These are phyloP conservation scores for Blastocystis sp. DNA, from an alignment of 352 stramenopile genomes.

Conservation along the genomic window DNA sequence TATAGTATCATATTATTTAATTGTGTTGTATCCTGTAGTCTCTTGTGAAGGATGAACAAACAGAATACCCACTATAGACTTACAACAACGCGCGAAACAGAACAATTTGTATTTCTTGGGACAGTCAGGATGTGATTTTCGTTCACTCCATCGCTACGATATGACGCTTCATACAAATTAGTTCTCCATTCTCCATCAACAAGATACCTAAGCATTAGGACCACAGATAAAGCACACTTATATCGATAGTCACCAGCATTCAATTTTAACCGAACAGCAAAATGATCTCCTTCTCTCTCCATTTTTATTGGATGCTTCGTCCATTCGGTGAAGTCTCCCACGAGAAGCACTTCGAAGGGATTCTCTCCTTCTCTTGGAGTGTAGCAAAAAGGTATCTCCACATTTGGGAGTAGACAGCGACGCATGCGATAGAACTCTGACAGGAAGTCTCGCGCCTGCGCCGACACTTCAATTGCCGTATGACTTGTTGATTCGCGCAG, in stretches of 20 bases:
- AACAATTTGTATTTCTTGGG: background rate
- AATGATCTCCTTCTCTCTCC: background rate
- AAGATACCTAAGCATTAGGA: constrained; percentile 21
- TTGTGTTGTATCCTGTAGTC: background rate
- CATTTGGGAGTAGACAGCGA: background rate
- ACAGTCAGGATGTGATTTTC: constrained; percentile 41
- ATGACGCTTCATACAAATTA: background rate
- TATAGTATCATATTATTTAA: background rate
- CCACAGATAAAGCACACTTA: background rate
- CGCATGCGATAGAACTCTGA: constrained; percentile 38
- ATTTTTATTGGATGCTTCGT: background rate
- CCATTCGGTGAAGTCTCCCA: constrained; percentile 60
- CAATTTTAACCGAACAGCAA: background rate
- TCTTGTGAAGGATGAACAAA: background rate
- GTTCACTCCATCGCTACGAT: background rate
- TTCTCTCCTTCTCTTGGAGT: background rate
- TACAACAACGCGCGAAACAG: background rate
- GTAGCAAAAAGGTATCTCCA: constrained; percentile 25
- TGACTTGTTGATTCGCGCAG: constrained; percentile 10
- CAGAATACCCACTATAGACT: constrained; percentile 6
- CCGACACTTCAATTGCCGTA: constrained; percentile 32
- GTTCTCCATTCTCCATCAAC: constrained; percentile 45
- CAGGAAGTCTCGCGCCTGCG: constrained; percentile 34
- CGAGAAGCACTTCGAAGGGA: background rate
- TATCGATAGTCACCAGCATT: background rate